phyloP scores from a whole-genome alignment of 352 stramenopile species.

The Phytophthora cactorum region DNA sequence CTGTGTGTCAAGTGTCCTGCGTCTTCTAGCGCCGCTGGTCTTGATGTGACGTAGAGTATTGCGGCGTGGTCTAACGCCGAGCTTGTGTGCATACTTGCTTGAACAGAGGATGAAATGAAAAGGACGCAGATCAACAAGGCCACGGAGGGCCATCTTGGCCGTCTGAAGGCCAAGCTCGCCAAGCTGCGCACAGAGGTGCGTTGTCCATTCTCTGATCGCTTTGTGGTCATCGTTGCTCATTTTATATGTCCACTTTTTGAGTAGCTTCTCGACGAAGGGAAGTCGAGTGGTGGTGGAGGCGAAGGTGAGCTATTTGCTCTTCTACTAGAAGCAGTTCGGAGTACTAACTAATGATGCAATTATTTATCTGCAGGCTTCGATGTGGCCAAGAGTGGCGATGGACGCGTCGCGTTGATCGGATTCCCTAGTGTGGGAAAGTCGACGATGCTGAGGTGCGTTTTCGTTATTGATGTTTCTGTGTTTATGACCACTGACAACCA shows the following conservation, averaged over 20 bases:
- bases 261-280: slow-evolving; percentile 85
- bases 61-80: background rate
- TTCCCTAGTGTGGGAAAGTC: slow-evolving; percentile 92
- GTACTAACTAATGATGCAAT: background rate
- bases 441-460: slow-evolving; percentile 77
- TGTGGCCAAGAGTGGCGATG: slow-evolving; percentile 95
- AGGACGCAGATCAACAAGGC: slow-evolving; percentile 99
- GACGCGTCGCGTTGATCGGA: slow-evolving; percentile 97
- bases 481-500: background rate
- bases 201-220: background rate
- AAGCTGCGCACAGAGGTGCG: slow-evolving; percentile 97
- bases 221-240: slow-evolving; percentile 6
- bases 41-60: background rate
- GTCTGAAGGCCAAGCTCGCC: slow-evolving; percentile 98
- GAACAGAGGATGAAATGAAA: slow-evolving; percentile 95
- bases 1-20: background rate
- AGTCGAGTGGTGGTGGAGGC: slow-evolving; percentile 71
- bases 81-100: slow-evolving; percentile 6
- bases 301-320: slow-evolving; percentile 54
- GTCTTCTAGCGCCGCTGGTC: background rate
- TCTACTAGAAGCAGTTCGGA: background rate
- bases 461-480: background rate
- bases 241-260: background rate
- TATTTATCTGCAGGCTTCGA: slow-evolving; percentile 84
- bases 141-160: slow-evolving; percentile 89